Conservation (phyloP, 108 stramenopile species). For the Cyclostephanos invisitatus region DNA sequence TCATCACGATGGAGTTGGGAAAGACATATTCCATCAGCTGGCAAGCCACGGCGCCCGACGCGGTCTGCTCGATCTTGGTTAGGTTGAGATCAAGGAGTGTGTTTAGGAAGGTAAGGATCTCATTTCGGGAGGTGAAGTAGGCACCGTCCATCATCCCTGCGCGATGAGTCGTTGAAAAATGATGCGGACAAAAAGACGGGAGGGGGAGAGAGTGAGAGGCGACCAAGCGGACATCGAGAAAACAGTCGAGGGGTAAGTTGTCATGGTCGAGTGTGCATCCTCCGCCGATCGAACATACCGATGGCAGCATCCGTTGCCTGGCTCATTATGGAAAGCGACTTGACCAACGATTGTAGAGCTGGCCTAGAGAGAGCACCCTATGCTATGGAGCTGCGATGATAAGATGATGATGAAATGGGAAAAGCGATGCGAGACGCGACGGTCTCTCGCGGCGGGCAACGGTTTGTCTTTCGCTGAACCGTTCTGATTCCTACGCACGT, state of each 20-base stretch:
- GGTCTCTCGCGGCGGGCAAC: no score
- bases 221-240: background rate
- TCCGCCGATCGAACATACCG: conserved; percentile 21
- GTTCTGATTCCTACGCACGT: no score
- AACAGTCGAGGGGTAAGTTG: background rate
- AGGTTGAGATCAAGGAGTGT: conserved; percentile 84
- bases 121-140: conserved; percentile 95
- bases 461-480: no score
- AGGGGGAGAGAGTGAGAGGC: background rate
- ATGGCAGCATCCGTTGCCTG: conserved; percentile 40
- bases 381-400: no score
- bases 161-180: background rate
- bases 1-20: conserved; percentile 92
- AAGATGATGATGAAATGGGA: no score
- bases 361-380: no score
- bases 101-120: conserved; percentile 97
- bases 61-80: conserved; percentile 97
- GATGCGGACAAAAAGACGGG: background rate
- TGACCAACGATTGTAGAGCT: background rate
- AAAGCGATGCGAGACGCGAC: no score
- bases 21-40: conserved; percentile 94
- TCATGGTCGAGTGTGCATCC: background rate
- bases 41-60: conserved; percentile 94
- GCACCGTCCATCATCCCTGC: conserved; percentile 97
- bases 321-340: conserved; percentile 23